Evolutionary conservation across 805 yeast species (phyloP), one percentile per base, ranked within the genome.

Genomic region (Wickerhamiella brachini): DNA sequence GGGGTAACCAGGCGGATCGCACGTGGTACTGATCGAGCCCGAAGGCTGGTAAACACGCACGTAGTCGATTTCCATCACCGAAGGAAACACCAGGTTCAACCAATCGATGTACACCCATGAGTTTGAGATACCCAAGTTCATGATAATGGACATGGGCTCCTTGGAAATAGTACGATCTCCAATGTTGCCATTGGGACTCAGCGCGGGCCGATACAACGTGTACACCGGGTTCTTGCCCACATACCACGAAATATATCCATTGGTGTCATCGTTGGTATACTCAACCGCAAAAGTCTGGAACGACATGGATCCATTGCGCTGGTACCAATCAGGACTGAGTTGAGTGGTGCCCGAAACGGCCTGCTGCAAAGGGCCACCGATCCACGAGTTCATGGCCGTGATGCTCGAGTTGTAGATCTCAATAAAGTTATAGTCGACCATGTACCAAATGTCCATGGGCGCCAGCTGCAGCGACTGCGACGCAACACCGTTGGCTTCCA

Each of bases 31-130:
- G 29, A 73, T 66, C 10, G 72, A 67, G 58, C 78, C 80, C 38
- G 71, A 62, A 1, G 95, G 95, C 70, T 90, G 98, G 67, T 93
- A 90, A n/a, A 90, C 62, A 60, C 98, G 79, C 34, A 90, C 95
- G 60, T 83, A 85, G 65, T 90, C 97, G 45, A 90, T 69, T 52
- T 78, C 71, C 80, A 89, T 72, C 1, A 77, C 73, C 13, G 76
- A 77, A 1, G 98, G 98, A 77, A 90, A 90, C 45, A 68, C 68
- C 53, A 88, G 71, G 20, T 64, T 64, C 44, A 80, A 78, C 96
- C 96, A 90, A 68, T 88, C 90, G 55, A 90, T 90, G 66, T 85
- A 86, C 7, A 93, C 85, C 97, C 97, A 90, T 54, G 80, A 83
- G 61, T 81, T 83, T 15, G 97, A 89, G 49, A 90, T 70, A 73